Conservation (phyloP, 2,329 filamentous ascomycete genomes). For the Microdochium bolleyi region DNA sequence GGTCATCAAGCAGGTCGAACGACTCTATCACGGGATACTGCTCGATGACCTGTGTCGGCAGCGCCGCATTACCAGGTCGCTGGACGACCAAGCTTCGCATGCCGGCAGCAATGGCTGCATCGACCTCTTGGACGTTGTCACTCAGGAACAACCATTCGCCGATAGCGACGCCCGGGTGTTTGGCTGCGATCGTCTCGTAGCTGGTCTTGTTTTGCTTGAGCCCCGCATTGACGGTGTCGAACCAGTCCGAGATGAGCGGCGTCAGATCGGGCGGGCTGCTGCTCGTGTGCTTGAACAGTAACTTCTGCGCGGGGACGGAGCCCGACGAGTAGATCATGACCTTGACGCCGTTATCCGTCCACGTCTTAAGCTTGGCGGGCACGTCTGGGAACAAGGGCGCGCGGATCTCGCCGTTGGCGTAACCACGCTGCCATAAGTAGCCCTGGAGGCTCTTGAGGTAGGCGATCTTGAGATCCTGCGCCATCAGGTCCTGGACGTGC, state of each 20-base stretch:
- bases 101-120: constrained; percentile 53
- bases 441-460: constrained; percentile 77
- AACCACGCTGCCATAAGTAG: constrained; percentile 70
- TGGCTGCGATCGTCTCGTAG: constrained; percentile 56
- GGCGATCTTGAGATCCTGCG: constrained; percentile 63
- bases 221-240: constrained; percentile 76
- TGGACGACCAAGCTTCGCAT: constrained; percentile 55
- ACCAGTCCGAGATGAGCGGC: constrained; percentile 55
- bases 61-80: constrained; percentile 62
- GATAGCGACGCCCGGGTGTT: constrained; percentile 34
- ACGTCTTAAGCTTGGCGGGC: constrained; percentile 50
- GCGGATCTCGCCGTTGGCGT: constrained; percentile 58
- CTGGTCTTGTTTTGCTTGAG: constrained; percentile 60
- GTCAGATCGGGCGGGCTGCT: constrained; percentile 51
- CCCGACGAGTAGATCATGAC: constrained; percentile 79
- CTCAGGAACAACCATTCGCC: constrained; percentile 68
- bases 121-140: constrained; percentile 66
- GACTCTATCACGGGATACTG: constrained; percentile 18
- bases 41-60: constrained; percentile 40
- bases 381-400: constrained; percentile 73
- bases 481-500: constrained; percentile 64
- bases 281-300: constrained; percentile 64
- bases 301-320: constrained; percentile 71
- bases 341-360: constrained; percentile 45
- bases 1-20: constrained; percentile 15